phyloP scores from a whole-genome alignment of 2,329 filamentous ascomycete genomes.

The Fusarium poae region DNA sequence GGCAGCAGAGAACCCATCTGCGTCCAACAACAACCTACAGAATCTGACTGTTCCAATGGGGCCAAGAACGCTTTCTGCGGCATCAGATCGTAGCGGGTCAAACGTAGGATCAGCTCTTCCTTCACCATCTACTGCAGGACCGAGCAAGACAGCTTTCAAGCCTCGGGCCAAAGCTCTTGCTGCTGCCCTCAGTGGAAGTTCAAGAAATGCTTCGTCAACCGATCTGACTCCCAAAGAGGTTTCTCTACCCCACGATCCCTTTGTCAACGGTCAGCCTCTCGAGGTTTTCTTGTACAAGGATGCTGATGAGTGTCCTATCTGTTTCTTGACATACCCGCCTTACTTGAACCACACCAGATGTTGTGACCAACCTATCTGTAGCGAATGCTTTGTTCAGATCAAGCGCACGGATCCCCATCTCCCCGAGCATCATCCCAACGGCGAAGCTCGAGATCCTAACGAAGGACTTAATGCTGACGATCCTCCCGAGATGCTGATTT shows the following conservation, averaged over 20 bases:
- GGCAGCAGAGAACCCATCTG: slow-evolving; percentile 62
- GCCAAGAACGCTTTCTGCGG: slow-evolving; percentile 80
- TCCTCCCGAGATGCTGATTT: slow-evolving; percentile 77
- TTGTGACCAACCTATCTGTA: slow-evolving; percentile 96
- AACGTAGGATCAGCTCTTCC: slow-evolving; percentile 68
- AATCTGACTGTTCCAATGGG: slow-evolving; percentile 84
- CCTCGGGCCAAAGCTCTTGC: slow-evolving; percentile 90
- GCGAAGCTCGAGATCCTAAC: slow-evolving; percentile 54
- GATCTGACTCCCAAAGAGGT: slow-evolving; percentile 84
- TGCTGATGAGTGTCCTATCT: slow-evolving; percentile 91
- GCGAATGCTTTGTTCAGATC: slow-evolving; percentile 98
- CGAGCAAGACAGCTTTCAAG: slow-evolving; percentile 72
- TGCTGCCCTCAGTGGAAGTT: slow-evolving; percentile 79
- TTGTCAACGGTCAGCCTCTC: slow-evolving; percentile 92
- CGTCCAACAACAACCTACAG: slow-evolving; percentile 69
- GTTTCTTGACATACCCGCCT: slow-evolving; percentile 94
- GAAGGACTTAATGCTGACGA: slow-evolving; percentile 61
- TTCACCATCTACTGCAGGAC: slow-evolving; percentile 60
- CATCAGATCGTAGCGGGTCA: slow-evolving; percentile 77
- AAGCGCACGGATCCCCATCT: slow-evolving; percentile 93
- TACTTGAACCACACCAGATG: slow-evolving; percentile 95
- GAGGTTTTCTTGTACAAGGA: slow-evolving; percentile 96
- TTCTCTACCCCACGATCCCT: slow-evolving; percentile 83
- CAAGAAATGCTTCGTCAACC: slow-evolving; percentile 77
- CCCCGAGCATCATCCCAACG: slow-evolving; percentile 78